Conservation (phyloP, 306 rosid species). For the Rosa rugosa region DNA sequence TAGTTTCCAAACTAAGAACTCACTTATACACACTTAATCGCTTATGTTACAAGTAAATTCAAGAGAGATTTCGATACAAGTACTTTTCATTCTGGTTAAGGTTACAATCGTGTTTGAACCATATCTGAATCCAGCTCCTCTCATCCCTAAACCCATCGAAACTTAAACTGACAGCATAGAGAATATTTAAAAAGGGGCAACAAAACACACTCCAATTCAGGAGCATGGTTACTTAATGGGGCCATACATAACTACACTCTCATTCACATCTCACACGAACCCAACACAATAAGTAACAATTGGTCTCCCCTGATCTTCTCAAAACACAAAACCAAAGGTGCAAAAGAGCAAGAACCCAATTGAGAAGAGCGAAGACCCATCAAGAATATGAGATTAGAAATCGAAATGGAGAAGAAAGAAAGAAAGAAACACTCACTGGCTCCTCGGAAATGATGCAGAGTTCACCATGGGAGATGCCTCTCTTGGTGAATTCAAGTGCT, state of each 20-base stretch:
- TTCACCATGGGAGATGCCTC: constrained; percentile 80
- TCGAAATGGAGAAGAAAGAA: neutral
- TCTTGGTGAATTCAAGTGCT: constrained; percentile 81
- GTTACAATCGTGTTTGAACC: neutral
- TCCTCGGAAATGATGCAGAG: constrained; percentile 97
- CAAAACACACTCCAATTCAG: neutral
- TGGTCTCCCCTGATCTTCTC: neutral
- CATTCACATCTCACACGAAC: neutral
- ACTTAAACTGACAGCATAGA: neutral
- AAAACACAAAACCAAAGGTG: neutral
- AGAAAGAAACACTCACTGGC: constrained; percentile 44
- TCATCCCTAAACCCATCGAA: neutral
- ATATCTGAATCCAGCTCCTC: neutral
- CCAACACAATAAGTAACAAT: neutral
- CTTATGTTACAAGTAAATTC: neutral
- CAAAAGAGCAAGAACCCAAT: constrained; percentile 4
- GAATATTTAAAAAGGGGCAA: neutral
- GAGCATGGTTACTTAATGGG: neutral
- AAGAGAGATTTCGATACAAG: neutral
- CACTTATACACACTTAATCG: neutral
- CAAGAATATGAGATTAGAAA: neutral
- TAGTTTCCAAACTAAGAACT: constrained; percentile 12
- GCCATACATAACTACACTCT: neutral
- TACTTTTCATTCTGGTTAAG: neutral
- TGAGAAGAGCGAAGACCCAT: neutral